These are phyloP conservation scores for Mucor saturninus DNA, from an alignment of 371 early-diverging fungal species.

Conservation along the genomic window DNA sequence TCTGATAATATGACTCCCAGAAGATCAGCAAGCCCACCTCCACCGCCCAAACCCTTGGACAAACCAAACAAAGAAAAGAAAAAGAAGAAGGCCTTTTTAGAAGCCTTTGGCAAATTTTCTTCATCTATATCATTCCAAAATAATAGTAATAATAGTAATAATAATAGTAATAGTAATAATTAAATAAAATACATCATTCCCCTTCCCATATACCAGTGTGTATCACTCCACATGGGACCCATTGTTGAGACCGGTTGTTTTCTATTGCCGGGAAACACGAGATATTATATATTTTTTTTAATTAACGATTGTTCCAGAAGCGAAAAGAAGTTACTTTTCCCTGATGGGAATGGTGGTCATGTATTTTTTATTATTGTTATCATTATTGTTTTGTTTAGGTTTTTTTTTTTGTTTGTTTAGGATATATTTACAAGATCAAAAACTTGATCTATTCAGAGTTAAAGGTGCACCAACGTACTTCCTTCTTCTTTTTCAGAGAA, in stretches of 20 bases:
- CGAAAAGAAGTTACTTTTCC: too few relatives aligned
- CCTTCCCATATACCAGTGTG: too few relatives aligned
- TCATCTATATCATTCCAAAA: conserved; percentile 33
- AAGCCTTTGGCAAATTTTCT: conserved; percentile 43
- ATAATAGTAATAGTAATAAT: conserved; percentile 5
- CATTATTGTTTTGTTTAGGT: too few relatives aligned
- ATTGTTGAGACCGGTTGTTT: too few relatives aligned
- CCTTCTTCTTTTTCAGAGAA: conserved; percentile 8
- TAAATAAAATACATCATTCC: neutral
- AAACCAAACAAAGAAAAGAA: conserved; percentile 31
- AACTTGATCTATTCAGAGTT: neutral
- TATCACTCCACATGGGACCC: too few relatives aligned
- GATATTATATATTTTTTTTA: too few relatives aligned
- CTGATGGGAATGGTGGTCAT: too few relatives aligned
- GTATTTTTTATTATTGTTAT: too few relatives aligned
- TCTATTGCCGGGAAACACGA: too few relatives aligned
- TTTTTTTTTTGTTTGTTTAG: too few relatives aligned
- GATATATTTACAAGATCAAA: too few relatives aligned
- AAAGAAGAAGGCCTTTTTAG: conserved; percentile 46
- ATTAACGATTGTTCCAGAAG: too few relatives aligned
- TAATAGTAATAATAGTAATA: conserved; percentile 5
- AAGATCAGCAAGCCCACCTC: conserved; percentile 23
- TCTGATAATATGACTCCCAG: conserved; percentile 10
- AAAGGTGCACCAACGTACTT: neutral
- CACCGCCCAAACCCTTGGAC: conserved; percentile 1